Conservation (phyloP, 768 basidiomycete genomes). For the Collybia mongolica region DNA sequence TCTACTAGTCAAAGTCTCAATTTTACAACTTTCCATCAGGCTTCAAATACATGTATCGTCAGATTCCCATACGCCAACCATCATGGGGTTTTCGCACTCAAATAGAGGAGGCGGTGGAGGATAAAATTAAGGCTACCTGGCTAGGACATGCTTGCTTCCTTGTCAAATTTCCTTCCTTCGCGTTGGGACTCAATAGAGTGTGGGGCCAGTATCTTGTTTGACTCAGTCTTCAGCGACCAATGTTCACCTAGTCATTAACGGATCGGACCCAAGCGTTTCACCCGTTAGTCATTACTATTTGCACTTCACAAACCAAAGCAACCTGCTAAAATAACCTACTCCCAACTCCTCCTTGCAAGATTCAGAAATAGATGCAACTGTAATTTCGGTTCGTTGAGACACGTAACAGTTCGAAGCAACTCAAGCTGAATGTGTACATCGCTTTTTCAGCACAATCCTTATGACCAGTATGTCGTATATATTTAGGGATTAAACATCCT, state of each 20-base stretch:
- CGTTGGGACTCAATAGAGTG: conserved; percentile 19
- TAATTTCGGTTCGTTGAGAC: conserved; percentile 47
- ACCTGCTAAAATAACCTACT: background rate
- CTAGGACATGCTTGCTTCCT: conserved; percentile 56
- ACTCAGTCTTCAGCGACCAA: conserved; percentile 52
- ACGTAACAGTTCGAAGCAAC: background rate
- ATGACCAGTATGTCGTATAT: conserved; percentile 41
- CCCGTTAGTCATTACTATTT: conserved; percentile 29
- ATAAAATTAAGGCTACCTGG: conserved; percentile 51
- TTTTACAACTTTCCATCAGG: conserved; percentile 9
- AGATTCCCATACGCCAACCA: conserved; percentile 34
- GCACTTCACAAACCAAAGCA: background rate
- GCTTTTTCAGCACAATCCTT: conserved; percentile 43
- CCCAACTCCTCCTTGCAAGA: conserved; percentile 44
- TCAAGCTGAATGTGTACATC: too few relatives aligned
- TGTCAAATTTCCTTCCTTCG: conserved; percentile 50
- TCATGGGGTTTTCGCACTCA: conserved; percentile 31
- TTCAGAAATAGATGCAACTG: conserved; percentile 61
- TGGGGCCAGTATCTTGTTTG: conserved; percentile 50
- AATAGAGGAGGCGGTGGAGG: conserved; percentile 17
- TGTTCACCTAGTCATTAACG: conserved; percentile 48
- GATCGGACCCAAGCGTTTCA: conserved; percentile 47
- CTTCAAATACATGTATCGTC: conserved; percentile 5
- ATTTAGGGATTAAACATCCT: background rate
- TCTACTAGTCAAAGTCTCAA: conserved; percentile 1